Evolutionary conservation across 768 basidiomycete genomes (phyloP).

Genomic region (Myochromella boudieri): DNA sequence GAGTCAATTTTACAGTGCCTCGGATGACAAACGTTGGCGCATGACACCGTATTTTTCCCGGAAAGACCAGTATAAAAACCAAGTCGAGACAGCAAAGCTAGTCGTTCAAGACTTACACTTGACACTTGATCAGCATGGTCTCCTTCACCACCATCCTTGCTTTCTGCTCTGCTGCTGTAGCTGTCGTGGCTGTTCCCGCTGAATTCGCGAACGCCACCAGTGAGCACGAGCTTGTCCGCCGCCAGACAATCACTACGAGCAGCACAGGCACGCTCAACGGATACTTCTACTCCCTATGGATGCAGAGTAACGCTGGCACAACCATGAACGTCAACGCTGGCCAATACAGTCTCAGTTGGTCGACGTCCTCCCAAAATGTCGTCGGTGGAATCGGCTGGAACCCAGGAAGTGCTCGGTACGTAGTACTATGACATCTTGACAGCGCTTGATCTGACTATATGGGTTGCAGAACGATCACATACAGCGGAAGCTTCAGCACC

Average conservation of each 20-base stretch:
- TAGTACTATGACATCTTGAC: neutral
- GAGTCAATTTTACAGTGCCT: no score
- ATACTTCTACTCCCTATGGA: constrained; percentile 39
- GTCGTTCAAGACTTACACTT: no score
- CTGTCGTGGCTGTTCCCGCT: no score
- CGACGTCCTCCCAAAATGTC: constrained; percentile 30
- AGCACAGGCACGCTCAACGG: constrained; percentile 30
- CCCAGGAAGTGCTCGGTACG: constrained; percentile 30
- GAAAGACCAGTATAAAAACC: no score
- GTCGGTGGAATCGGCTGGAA: constrained; percentile 42
- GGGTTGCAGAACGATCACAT: constrained; percentile 31
- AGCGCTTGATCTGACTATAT: neutral
- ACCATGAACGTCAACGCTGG: constrained; percentile 33
- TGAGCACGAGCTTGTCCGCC: constrained; percentile 20
- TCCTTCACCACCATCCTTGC: no score
- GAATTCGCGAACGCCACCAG: no score
- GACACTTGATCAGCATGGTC: no score
- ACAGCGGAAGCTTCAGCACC: constrained; percentile 34
- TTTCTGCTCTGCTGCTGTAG: no score
- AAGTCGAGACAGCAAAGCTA: no score
- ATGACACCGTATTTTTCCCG: no score
- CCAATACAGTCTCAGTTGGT: constrained; percentile 32
- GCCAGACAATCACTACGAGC: constrained; percentile 19
- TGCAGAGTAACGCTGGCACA: constrained; percentile 27
- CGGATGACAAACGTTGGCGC: no score